phyloP scores from a whole-genome alignment of 768 basidiomycete species.

The Chlorophyllum brunneum region DNA sequence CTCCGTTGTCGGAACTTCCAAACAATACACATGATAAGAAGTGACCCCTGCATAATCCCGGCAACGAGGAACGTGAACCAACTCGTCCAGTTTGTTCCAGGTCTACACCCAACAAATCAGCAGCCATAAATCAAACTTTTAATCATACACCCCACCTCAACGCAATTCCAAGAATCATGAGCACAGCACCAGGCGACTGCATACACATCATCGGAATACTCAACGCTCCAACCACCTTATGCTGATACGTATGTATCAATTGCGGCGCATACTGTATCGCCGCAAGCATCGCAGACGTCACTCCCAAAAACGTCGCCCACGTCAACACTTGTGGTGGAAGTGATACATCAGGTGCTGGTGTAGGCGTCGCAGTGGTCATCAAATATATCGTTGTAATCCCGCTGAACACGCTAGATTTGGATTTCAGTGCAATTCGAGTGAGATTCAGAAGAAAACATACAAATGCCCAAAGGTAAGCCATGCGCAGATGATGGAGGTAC shows the following conservation, averaged over 20 bases:
- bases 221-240: constrained; percentile 84
- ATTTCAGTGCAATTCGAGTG: background rate
- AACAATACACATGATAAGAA: constrained; percentile 80
- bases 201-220: constrained; percentile 96
- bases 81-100: constrained; percentile 87
- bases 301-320: constrained; percentile 88
- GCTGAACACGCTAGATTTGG: constrained; percentile 43
- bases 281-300: constrained; percentile 75
- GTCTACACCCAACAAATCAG: constrained; percentile 32
- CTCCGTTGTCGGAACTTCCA: constrained; percentile 80
- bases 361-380: constrained; percentile 35
- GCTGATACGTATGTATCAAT: constrained; percentile 70
- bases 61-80: constrained; percentile 82
- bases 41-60: constrained; percentile 76
- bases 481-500: constrained; percentile 68
- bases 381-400: constrained; percentile 61
- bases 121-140: background rate
- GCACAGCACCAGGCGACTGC: constrained; percentile 82
- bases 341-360: constrained; percentile 30
- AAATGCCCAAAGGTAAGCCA: constrained; percentile 71
- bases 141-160: constrained; percentile 40
- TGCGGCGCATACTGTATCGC: constrained; percentile 89
- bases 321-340: constrained; percentile 27
- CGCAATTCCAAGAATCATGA: constrained; percentile 85
- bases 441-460: constrained; percentile 42